Percentiles rank a stretch among this genome's conserved stretches.
These are phyloP conservation scores for Saccharomycopsis babjevae DNA, from an alignment of 805 yeast genomes.

Conservation along the genomic window DNA sequence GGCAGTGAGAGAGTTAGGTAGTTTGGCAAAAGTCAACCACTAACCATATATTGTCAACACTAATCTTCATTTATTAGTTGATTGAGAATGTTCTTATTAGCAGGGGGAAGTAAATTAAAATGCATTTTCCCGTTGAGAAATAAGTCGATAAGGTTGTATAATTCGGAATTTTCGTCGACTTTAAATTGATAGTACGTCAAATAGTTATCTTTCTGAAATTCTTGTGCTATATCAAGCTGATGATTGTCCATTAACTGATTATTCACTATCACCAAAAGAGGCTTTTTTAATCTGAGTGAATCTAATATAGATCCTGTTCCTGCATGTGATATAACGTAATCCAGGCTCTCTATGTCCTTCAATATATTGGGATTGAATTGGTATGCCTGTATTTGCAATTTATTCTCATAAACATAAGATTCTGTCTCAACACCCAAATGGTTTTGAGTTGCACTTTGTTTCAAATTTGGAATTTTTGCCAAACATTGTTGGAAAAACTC, in stretches of 20 bases:
- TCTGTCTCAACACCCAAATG: background rate
- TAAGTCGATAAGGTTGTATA: background rate
- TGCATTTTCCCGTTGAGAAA: background rate
- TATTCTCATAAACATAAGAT: background rate
- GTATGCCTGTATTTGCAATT: slow-evolving; percentile 34
- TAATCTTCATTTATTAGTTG: background rate
- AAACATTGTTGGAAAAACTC: background rate
- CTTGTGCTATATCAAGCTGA: slow-evolving; percentile 66
- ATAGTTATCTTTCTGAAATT: slow-evolving; percentile 30
- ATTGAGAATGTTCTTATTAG: background rate
- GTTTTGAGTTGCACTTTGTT: background rate
- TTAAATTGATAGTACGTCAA: slow-evolving; percentile 20
- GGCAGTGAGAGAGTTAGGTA: too few species aligned
- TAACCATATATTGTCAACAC: too few species aligned
- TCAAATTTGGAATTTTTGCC: background rate
- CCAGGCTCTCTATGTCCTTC: slow-evolving; percentile 34
- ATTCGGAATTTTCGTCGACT: background rate
- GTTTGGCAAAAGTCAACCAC: too few species aligned
- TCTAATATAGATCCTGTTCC: slow-evolving; percentile 89
- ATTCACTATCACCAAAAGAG: slow-evolving; percentile 63
- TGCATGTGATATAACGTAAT: slow-evolving; percentile 78
- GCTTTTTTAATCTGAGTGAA: slow-evolving; percentile 44
- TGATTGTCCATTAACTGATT: slow-evolving; percentile 75
- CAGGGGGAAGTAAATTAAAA: background rate
- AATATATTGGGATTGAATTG: slow-evolving; percentile 34